Evolutionary conservation across 257 asterid genomes (phyloP).

Genomic region (Petunia secreta): DNA sequence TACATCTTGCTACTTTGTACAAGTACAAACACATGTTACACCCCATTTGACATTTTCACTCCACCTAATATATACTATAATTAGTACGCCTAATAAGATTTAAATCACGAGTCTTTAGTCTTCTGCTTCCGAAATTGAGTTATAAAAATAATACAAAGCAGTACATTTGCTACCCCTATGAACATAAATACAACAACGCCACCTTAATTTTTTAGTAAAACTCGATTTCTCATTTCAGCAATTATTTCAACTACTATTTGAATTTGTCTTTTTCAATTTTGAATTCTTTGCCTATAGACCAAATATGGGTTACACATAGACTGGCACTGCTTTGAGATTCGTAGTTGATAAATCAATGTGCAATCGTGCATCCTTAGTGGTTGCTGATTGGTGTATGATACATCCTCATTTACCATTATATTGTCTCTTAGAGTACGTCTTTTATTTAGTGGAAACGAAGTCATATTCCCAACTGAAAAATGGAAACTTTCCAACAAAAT

Average conservation of each 20-base stretch:
- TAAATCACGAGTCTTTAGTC: background rate
- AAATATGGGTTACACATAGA: constrained; percentile 7
- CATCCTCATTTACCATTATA: background rate
- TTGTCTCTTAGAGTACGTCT: background rate
- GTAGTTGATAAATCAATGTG: background rate
- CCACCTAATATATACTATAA: background rate
- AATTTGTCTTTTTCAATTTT: too few relatives aligned
- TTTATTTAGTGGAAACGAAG: constrained; percentile 47
- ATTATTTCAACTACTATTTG: background rate
- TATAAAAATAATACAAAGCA: background rate
- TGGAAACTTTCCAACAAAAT: constrained; percentile 27
- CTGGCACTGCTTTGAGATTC: background rate
- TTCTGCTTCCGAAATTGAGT: background rate
- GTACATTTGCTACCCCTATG: background rate
- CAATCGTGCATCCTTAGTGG: constrained; percentile 8
- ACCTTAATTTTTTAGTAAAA: background rate
- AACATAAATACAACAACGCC: too few relatives aligned
- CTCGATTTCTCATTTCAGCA: background rate
- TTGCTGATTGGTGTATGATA: constrained; percentile 9
- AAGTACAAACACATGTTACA: background rate
- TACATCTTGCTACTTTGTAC: constrained; percentile 1
- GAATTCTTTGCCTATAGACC: background rate
- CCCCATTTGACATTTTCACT: background rate
- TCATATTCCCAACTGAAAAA: constrained; percentile 48
- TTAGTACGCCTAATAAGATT: background rate